Evolutionary conservation across 371 early-diverging fungal species (phyloP).

Genomic region (Hamiltosporidium magnivora): DNA sequence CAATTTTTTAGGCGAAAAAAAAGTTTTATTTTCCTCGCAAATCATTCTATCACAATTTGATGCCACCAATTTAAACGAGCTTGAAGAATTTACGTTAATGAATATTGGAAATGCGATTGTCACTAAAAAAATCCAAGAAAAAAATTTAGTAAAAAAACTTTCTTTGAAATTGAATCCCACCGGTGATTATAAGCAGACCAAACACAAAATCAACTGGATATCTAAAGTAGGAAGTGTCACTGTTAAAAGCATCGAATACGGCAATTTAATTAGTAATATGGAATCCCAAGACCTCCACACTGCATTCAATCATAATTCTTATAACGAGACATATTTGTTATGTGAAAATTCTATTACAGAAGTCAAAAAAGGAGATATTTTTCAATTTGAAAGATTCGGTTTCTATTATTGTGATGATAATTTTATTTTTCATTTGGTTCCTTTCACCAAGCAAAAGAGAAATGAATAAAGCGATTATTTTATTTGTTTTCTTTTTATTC

Average conservation of each 20-base stretch:
- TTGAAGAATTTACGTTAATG: constrained; percentile 94
- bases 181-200: constrained; percentile 91
- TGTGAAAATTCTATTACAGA: constrained; percentile 57
- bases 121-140: constrained; percentile 58
- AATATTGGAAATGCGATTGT: constrained; percentile 96
- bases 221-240: constrained; percentile 51
- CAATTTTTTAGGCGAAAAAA: constrained; percentile 72
- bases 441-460: constrained; percentile 56
- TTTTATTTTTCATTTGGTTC: constrained; percentile 46
- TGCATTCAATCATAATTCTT: constrained; percentile 71
- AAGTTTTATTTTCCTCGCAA: constrained; percentile 63
- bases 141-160: constrained; percentile 52
- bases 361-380: constrained; percentile 61
- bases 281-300: constrained; percentile 64
- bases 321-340: constrained; percentile 61
- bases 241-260: constrained; percentile 59
- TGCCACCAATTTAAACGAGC: constrained; percentile 64
- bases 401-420: constrained; percentile 60
- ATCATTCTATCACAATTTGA: constrained; percentile 77
- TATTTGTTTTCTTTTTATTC: neutral
- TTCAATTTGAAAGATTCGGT: constrained; percentile 95
- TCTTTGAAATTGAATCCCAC: constrained; percentile 66
- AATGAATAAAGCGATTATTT: constrained; percentile 2
- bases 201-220: constrained; percentile 97
- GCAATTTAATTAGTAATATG: constrained; percentile 71